Evolutionary conservation across 2,329 filamentous ascomycete genomes (phyloP).

Genomic region (Venturiaceae sp.): DNA sequence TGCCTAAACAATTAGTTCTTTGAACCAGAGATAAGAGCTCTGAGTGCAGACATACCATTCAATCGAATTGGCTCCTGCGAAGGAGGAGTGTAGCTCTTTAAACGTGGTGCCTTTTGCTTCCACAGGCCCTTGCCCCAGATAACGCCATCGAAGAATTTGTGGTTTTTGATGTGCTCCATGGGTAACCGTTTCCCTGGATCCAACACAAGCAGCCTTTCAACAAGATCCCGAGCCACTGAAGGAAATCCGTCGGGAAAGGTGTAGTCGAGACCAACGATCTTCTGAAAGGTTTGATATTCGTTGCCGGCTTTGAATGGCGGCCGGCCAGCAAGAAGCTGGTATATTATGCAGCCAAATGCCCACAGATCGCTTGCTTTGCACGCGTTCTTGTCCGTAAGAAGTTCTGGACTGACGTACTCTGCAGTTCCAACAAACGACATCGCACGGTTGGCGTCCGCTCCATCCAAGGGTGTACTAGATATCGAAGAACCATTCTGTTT

Average conservation of each 20-base stretch:
- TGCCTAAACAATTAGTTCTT: constrained; percentile 8
- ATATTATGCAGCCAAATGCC: constrained; percentile 98
- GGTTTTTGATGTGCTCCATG: constrained; percentile 93
- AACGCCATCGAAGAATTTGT: constrained; percentile 87
- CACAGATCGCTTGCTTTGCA: constrained; percentile 97
- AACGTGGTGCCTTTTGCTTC: constrained; percentile 78
- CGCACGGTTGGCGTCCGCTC: constrained; percentile 60
- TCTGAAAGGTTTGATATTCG: constrained; percentile 96
- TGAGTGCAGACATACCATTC: constrained; percentile 25
- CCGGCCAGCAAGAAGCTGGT: constrained; percentile 88
- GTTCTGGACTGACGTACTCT: constrained; percentile 94
- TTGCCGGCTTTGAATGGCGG: constrained; percentile 94
- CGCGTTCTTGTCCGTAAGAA: constrained; percentile 93
- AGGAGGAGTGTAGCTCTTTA: constrained; percentile 75
- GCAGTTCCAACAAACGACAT: constrained; percentile 96
- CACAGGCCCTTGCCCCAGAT: constrained; percentile 76
- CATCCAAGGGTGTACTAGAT: constrained; percentile 42
- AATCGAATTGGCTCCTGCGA: constrained; percentile 55
- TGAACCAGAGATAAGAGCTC: neutral
- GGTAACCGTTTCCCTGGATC: constrained; percentile 77
- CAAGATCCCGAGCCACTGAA: constrained; percentile 71
- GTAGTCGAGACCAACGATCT: constrained; percentile 91
- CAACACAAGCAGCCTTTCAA: constrained; percentile 81
- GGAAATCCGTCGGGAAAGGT: constrained; percentile 88
- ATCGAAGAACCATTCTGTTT: constrained; percentile 32